Percentiles rank a stretch among this genome's conserved stretches.
phyloP scores from a whole-genome alignment of 2,329 filamentous ascomycete genomes.

The Aureobasidium sp. region DNA sequence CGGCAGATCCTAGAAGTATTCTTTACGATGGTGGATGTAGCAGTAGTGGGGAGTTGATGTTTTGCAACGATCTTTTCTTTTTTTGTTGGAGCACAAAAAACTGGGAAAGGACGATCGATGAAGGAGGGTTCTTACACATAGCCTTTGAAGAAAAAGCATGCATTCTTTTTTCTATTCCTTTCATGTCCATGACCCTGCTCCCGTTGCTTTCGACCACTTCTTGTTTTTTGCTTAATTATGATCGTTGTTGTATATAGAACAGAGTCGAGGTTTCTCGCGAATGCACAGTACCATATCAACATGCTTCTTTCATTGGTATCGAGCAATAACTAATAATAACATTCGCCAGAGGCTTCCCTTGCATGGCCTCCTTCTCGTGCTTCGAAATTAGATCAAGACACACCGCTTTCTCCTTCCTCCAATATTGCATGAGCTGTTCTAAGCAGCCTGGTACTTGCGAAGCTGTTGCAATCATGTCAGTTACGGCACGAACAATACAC shows the following conservation, averaged over 20 bases:
- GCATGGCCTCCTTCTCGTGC: background rate
- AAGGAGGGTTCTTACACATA: background rate
- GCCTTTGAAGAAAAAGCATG: conserved; percentile 6
- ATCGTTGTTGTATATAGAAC: background rate
- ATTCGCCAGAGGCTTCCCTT: background rate
- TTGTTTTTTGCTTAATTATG: background rate
- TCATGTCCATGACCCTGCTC: background rate
- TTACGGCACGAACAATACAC: background rate
- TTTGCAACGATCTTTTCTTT: conserved; percentile 1
- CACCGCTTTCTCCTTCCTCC: background rate
- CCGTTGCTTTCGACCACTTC: too few relatives aligned
- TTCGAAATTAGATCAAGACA: background rate
- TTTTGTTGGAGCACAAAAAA: background rate
- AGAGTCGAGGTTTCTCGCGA: background rate
- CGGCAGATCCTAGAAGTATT: conserved; percentile 1
- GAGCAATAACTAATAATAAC: background rate
- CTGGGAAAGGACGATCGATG: background rate
- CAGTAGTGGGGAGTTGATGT: conserved; percentile 1
- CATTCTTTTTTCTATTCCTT: background rate
- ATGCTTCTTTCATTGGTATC: background rate
- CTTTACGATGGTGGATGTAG: background rate
- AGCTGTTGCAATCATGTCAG: conserved; percentile 18
- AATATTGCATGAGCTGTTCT: background rate
- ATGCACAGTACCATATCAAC: background rate
- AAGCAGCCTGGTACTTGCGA: conserved; percentile 25